Conservation (phyloP, 2,329 filamentous ascomycete genomes). For the Tolypocladium inflatum region DNA sequence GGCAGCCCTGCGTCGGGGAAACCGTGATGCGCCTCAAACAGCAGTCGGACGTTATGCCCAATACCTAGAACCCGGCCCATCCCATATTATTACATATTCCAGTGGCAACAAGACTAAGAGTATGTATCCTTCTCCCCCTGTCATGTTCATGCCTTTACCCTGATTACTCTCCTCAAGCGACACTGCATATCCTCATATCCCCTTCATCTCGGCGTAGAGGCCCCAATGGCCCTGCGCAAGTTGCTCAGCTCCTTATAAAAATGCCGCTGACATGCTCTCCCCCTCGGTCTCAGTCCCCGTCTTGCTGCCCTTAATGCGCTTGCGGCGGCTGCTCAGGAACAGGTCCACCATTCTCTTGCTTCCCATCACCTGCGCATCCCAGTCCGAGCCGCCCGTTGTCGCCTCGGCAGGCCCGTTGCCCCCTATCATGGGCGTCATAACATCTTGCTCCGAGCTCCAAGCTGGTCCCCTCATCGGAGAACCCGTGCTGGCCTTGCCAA, state of each 20-base stretch:
- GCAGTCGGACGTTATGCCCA: neutral
- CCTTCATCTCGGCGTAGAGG: neutral
- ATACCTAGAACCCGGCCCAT: too few species aligned
- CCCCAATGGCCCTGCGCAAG: neutral
- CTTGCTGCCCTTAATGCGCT: conserved; percentile 25
- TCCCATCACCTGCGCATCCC: conserved; percentile 26
- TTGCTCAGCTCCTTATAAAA: conserved; percentile 13
- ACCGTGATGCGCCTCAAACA: neutral
- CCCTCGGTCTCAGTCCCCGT: conserved; percentile 11
- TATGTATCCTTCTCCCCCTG: neutral
- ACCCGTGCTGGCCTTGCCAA: conserved; percentile 1
- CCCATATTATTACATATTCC: too few species aligned
- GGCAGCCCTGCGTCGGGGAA: conserved; percentile 19
- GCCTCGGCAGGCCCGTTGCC: neutral
- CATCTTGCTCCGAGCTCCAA: neutral
- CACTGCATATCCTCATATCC: neutral
- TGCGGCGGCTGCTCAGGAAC: conserved; percentile 40
- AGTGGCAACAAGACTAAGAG: neutral
- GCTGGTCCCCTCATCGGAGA: neutral
- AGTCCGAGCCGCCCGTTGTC: conserved; percentile 3
- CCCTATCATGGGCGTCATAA: neutral
- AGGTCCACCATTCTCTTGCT: conserved; percentile 45
- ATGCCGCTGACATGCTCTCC: conserved; percentile 19
- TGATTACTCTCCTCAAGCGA: neutral
- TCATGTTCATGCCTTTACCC: neutral